A percentile compares a stretch with the other conserved stretches of the same genome.
These are phyloP conservation scores for Neonectria ditissima DNA, from an alignment of 2,329 filamentous ascomycete species.

Conservation along the genomic window DNA sequence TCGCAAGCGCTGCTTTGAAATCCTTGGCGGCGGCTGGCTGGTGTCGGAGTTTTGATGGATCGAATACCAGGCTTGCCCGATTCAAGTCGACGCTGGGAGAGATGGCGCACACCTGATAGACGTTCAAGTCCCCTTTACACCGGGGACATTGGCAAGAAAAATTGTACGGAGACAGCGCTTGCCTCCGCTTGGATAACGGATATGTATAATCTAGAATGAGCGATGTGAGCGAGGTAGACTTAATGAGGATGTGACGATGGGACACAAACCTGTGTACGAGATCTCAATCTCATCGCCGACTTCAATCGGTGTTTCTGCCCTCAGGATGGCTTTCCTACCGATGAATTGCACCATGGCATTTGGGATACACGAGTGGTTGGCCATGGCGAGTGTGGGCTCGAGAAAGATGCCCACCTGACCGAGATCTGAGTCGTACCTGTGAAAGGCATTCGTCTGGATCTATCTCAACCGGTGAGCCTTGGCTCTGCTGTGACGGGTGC, in stretches of 20 bases:
- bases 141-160: slow-evolving; percentile 65
- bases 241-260: background rate
- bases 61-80: slow-evolving; percentile 57
- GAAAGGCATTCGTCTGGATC: slow-evolving; percentile 73
- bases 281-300: slow-evolving; percentile 69
- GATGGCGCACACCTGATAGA: slow-evolving; percentile 63
- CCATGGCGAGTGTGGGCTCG: slow-evolving; percentile 67
- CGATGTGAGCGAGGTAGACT: background rate
- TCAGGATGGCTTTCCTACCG: slow-evolving; percentile 63
- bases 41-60: slow-evolving; percentile 47
- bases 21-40: slow-evolving; percentile 44
- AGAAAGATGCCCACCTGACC: slow-evolving; percentile 67
- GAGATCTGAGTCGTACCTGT: slow-evolving; percentile 64
- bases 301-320: slow-evolving; percentile 62
- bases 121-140: slow-evolving; percentile 63
- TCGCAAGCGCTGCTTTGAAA: slow-evolving; percentile 33
- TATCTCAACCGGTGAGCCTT: slow-evolving; percentile 43
- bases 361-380: slow-evolving; percentile 72
- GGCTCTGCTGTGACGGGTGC: background rate
- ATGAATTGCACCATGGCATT: slow-evolving; percentile 69
- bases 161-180: slow-evolving; percentile 61
- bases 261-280: slow-evolving; percentile 67
- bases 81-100: slow-evolving; percentile 59
- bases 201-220: slow-evolving; percentile 59
- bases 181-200: slow-evolving; percentile 56